Conservation (phyloP, 129 eudicot species). For the Lactuca saligna region DNA sequence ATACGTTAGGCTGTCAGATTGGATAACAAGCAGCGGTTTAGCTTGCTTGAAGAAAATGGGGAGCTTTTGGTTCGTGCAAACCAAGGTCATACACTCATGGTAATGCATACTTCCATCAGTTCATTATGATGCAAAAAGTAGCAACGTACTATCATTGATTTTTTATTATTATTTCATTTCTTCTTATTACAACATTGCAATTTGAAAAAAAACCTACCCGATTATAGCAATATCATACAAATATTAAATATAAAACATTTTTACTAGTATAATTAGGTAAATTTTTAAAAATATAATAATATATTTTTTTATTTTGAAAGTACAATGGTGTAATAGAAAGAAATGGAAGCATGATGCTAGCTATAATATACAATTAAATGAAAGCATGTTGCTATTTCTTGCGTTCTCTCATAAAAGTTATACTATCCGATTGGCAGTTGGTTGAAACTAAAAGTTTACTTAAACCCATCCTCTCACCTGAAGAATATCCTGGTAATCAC, state of each 20-base stretch:
- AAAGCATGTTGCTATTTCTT: not conserved
- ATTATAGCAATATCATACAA: not conserved
- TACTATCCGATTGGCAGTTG: slow-evolving; percentile 49
- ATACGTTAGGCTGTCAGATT: slow-evolving; percentile 64
- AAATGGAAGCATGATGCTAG: too few relatives aligned
- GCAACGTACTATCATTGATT: too few relatives aligned
- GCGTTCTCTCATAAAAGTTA: not conserved
- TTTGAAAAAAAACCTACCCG: not conserved
- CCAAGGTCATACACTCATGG: slow-evolving; percentile 90
- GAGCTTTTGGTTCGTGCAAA: slow-evolving; percentile 90
- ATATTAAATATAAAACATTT: too few relatives aligned
- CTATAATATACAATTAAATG: too few relatives aligned
- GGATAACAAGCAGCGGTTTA: slow-evolving; percentile 91
- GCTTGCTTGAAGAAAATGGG: slow-evolving; percentile 89
- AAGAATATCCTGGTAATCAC: slow-evolving; percentile 66
- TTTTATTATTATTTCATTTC: too few relatives aligned
- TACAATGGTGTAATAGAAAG: not conserved
- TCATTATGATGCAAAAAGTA: too few relatives aligned
- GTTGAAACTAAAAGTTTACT: slow-evolving; percentile 83
- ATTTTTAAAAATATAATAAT: too few relatives aligned
- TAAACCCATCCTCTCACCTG: slow-evolving; percentile 83
- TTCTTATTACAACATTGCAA: too few relatives aligned
- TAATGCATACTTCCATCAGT: slow-evolving; percentile 19
- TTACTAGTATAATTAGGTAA: too few relatives aligned
- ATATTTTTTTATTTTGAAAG: too few relatives aligned